These are phyloP conservation scores for Onygena corvina DNA, from an alignment of 2,329 filamentous ascomycete genomes.

Conservation along the genomic window DNA sequence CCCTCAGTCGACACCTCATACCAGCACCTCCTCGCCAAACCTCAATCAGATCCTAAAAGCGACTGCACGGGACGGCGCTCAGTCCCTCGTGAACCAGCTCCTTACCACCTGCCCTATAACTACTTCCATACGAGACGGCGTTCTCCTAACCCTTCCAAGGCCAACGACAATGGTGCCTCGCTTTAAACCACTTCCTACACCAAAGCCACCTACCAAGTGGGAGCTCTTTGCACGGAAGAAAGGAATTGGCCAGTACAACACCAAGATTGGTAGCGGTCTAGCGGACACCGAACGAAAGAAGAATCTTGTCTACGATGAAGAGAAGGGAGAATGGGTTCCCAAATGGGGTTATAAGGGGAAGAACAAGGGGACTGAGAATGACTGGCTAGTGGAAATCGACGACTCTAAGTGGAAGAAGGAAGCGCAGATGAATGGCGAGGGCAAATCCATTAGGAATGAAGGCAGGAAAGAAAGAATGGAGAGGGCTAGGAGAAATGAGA, in stretches of 20 bases:
- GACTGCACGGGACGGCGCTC: slow-evolving; percentile 76
- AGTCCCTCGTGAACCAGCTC: slow-evolving; percentile 87
- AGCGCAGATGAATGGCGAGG: slow-evolving; percentile 39
- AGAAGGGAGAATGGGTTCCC: slow-evolving; percentile 73
- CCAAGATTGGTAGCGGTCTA: slow-evolving; percentile 46
- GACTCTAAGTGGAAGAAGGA: slow-evolving; percentile 61
- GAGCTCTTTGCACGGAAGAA: slow-evolving; percentile 93
- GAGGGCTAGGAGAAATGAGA: slow-evolving; percentile 51
- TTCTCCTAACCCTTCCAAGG: slow-evolving; percentile 66
- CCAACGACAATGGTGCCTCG: slow-evolving; percentile 63
- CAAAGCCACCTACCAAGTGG: slow-evolving; percentile 84
- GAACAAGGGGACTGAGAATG: slow-evolving; percentile 69
- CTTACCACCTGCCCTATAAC: slow-evolving; percentile 74
- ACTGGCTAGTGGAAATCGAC: slow-evolving; percentile 90
- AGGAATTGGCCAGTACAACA: slow-evolving; percentile 78
- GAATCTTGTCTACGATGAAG: slow-evolving; percentile 76
- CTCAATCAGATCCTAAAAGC: slow-evolving; percentile 58
- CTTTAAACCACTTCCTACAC: slow-evolving; percentile 77
- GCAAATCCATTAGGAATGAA: slow-evolving; percentile 56
- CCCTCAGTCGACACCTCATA: slow-evolving; percentile 24
- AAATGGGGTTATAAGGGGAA: slow-evolving; percentile 92
- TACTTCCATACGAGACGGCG: slow-evolving; percentile 51
- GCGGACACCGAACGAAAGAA: slow-evolving; percentile 46
- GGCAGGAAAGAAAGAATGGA: slow-evolving; percentile 56
- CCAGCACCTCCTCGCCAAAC: slow-evolving; percentile 22